Evolutionary conservation across 306 rosid species (phyloP).

Genomic region (Inga leiocalycina): DNA sequence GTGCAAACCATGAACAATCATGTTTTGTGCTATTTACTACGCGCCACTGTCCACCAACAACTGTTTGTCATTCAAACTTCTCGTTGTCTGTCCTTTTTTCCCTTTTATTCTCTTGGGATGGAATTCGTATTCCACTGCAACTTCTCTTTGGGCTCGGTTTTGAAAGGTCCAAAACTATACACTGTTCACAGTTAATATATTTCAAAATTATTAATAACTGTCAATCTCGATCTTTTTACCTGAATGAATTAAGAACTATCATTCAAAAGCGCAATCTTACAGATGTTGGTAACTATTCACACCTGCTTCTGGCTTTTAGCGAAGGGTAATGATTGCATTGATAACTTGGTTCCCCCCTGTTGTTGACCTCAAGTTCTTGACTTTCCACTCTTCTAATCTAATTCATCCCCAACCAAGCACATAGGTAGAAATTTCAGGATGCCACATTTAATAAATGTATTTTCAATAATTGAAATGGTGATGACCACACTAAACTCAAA

Average conservation of each 20-base stretch:
- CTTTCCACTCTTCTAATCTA: no score
- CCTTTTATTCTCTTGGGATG: no score
- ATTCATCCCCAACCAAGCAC: no score
- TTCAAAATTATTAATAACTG: not conserved
- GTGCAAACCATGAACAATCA: not conserved
- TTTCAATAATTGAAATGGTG: not conserved
- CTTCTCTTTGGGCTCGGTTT: not conserved
- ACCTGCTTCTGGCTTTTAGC: not conserved
- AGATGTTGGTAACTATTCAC: not conserved
- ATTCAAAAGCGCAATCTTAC: not conserved
- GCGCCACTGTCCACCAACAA: not conserved
- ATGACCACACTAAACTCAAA: no score
- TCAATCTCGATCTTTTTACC: not conserved
- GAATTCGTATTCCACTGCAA: not conserved
- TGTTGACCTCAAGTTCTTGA: no score
- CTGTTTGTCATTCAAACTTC: not conserved
- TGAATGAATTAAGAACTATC: not conserved
- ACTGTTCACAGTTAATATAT: not conserved
- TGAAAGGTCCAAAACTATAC: not conserved
- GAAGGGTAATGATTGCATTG: not conserved
- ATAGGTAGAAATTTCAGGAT: not conserved
- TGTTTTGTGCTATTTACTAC: not conserved
- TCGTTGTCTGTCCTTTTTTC: not conserved
- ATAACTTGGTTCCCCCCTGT: not conserved
- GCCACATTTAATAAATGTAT: no score